These are phyloP conservation scores for Penicillium sumatraense DNA, from an alignment of 2,329 filamentous ascomycete genomes.

Conservation along the genomic window DNA sequence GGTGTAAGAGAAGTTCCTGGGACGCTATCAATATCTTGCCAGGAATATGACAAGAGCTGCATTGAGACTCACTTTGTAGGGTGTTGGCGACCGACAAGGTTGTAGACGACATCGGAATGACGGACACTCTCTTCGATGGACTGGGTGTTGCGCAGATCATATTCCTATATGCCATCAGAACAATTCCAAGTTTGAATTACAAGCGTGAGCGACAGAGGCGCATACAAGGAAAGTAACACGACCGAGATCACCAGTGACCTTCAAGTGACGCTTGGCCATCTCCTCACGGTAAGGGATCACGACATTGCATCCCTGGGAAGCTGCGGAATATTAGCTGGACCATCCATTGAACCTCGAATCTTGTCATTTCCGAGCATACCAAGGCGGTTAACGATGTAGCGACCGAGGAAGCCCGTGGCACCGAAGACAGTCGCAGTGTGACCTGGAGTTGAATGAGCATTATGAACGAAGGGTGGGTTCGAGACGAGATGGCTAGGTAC, in stretches of 20 bases:
- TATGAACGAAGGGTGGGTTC: constrained; percentile 20
- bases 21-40: constrained; percentile 34
- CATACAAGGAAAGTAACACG: constrained; percentile 80
- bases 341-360: background rate
- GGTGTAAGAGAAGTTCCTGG: constrained; percentile 86
- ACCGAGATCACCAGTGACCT: constrained; percentile 92
- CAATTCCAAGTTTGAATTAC: background rate
- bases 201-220: background rate
- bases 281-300: constrained; percentile 94
- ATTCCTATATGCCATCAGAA: constrained; percentile 66
- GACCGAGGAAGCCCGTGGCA: constrained; percentile 91
- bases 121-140: constrained; percentile 96
- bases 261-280: constrained; percentile 96
- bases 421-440: constrained; percentile 98
- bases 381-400: constrained; percentile 96
- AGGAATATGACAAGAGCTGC: background rate
- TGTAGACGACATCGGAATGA: constrained; percentile 97
- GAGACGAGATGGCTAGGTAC: constrained; percentile 54
- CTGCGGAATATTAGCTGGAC: constrained; percentile 55
- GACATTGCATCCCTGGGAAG: constrained; percentile 91
- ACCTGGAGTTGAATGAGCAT: constrained; percentile 58
- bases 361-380: constrained; percentile 56
- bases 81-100: constrained; percentile 91
- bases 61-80: constrained; percentile 78
- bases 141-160: constrained; percentile 88